Percentiles rank a stretch among this genome's conserved stretches.
Evolutionary conservation across 1,139 yeast genomes (phyloP).

Genomic region (Spencermartinsiella ligniputridi): DNA sequence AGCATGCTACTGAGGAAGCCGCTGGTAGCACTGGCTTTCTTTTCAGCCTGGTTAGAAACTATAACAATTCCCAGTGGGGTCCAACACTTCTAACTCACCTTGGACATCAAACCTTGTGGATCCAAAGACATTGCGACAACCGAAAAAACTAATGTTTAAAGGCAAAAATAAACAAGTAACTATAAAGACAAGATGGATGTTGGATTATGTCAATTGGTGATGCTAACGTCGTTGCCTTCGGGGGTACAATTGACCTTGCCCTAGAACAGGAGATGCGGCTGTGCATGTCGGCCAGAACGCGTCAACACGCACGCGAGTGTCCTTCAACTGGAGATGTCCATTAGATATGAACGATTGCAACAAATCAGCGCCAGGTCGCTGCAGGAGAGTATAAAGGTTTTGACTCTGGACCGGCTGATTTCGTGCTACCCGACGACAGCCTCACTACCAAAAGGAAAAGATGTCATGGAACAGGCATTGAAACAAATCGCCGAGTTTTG

Average conservation of each 20-base stretch:
- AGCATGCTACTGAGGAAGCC: slow-evolving; percentile 68
- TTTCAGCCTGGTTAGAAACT: slow-evolving; percentile 49
- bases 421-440: slow-evolving; percentile 66
- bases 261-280: too few species aligned
- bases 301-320: too few species aligned
- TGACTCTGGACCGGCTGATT: slow-evolving; percentile 55
- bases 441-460: slow-evolving; percentile 43
- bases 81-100: slow-evolving; percentile 7
- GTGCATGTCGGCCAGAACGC: too few species aligned
- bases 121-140: slow-evolving; percentile 13
- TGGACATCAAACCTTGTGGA: slow-evolving; percentile 12
- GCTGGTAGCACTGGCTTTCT: slow-evolving; percentile 62
- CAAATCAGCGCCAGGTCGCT: slow-evolving; percentile 63
- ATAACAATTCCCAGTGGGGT: too few species aligned
- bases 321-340: too few species aligned
- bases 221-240: too few species aligned
- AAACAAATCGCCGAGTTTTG: slow-evolving; percentile 60
- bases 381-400: slow-evolving; percentile 57
- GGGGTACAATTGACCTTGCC: too few species aligned
- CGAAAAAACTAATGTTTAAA: not conserved
- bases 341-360: slow-evolving; percentile 51
- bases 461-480: slow-evolving; percentile 53
- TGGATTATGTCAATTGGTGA: too few species aligned
- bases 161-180: not conserved
- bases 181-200: too few species aligned